phyloP scores from a whole-genome alignment of 345 rosid species.

The Gynandropsis gynandra region DNA sequence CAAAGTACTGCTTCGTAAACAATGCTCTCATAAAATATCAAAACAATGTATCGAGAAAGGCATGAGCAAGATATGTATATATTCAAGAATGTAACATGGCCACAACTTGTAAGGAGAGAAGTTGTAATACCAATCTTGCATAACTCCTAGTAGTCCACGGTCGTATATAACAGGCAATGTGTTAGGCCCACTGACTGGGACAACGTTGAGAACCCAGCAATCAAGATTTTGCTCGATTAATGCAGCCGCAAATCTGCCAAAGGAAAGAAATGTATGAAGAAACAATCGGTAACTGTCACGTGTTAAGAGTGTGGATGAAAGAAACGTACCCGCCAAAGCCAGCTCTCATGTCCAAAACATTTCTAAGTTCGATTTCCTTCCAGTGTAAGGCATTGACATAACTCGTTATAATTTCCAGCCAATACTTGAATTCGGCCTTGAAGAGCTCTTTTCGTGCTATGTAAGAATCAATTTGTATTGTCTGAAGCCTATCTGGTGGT shows the following conservation, averaged over 20 bases:
- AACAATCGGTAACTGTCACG: background rate
- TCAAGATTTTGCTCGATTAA: slow-evolving; percentile 57
- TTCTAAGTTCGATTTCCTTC: slow-evolving; percentile 79
- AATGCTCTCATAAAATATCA: no score
- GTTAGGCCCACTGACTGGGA: slow-evolving; percentile 85
- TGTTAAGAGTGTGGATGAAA: background rate
- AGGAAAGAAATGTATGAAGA: slow-evolving; percentile 15
- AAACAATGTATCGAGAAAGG: no score
- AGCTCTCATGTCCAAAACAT: slow-evolving; percentile 96
- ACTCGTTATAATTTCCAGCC: slow-evolving; percentile 72
- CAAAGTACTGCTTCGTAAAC: background rate
- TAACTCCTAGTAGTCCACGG: slow-evolving; percentile 88
- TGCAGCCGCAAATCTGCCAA: slow-evolving; percentile 85
- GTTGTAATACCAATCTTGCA: slow-evolving; percentile 83
- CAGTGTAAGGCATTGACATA: slow-evolving; percentile 71
- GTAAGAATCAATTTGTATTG: slow-evolving; percentile 70
- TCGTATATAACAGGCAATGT: slow-evolving; percentile 93
- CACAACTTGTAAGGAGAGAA: slow-evolving; percentile 1
- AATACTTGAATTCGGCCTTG: slow-evolving; percentile 80
- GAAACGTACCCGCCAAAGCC: slow-evolving; percentile 83
- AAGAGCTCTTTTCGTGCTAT: slow-evolving; percentile 86
- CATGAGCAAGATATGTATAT: no score
- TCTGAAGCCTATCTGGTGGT: slow-evolving; percentile 90
- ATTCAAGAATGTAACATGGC: no score
- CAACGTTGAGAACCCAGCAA: slow-evolving; percentile 88